Conservation (phyloP, 306 rosid species). For the Urtica urens region DNA sequence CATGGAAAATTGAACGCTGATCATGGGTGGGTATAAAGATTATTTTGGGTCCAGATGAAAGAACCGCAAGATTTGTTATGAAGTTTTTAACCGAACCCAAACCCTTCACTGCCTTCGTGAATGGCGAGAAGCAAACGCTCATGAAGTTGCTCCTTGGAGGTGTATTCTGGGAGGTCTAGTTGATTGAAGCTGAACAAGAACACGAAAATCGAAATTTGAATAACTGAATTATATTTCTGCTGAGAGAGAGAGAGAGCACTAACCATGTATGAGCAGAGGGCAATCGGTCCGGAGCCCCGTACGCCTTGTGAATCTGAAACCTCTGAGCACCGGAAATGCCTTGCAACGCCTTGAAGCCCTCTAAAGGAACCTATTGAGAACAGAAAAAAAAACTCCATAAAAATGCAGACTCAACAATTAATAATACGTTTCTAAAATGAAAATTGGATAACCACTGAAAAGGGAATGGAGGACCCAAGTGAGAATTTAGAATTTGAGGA, state of each 20-base stretch:
- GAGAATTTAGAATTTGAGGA: no score
- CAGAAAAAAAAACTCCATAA: not conserved
- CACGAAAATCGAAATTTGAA: constrained; percentile 2
- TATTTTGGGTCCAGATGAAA: constrained; percentile 24
- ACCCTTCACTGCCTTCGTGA: constrained; percentile 97
- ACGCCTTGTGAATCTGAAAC: constrained; percentile 99
- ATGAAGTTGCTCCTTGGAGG: constrained; percentile 86
- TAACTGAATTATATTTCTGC: not conserved
- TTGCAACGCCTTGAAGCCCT: constrained; percentile 95
- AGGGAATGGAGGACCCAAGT: not conserved
- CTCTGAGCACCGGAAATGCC: constrained; percentile 97
- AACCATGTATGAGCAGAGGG: constrained; percentile 99
- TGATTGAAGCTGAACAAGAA: constrained; percentile 74
- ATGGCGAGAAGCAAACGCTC: constrained; percentile 94
- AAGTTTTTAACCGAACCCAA: constrained; percentile 81
- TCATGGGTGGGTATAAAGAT: constrained; percentile 22
- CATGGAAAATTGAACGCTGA: constrained; percentile 29
- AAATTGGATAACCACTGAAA: no score
- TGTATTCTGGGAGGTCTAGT: constrained; percentile 93
- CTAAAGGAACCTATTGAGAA: constrained; percentile 84
- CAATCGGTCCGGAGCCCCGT: constrained; percentile 92
- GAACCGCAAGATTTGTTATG: constrained; percentile 1
- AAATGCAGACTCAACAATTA: no score
- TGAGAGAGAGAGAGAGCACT: constrained; percentile 11
- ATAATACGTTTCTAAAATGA: no score